Evolutionary conservation across 176 grass and related monocot species (phyloP).

Genomic region (Aegilops bicornis): DNA sequence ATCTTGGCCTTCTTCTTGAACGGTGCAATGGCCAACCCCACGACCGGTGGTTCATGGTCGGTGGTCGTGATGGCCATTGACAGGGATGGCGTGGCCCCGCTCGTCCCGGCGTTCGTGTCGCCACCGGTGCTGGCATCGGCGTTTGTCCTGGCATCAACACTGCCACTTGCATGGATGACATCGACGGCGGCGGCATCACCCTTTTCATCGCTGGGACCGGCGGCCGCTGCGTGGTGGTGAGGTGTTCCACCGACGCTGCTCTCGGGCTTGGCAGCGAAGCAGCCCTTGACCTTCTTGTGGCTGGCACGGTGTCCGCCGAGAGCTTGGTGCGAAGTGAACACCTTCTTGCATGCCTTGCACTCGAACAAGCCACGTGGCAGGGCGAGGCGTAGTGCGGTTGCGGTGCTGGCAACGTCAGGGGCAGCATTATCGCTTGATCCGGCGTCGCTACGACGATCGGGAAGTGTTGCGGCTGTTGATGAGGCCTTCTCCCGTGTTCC

Average conservation of each 20-base stretch:
- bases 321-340: conserved; percentile 91
- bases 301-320: conserved; percentile 86
- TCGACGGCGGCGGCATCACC: background rate
- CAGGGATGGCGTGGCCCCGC: background rate
- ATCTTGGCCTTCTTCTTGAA: conserved; percentile 76
- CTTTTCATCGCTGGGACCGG: background rate
- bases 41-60: conserved; percentile 1
- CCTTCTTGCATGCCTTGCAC: conserved; percentile 93
- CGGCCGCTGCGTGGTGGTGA: background rate
- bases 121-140: background rate
- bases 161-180: background rate
- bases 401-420: background rate
- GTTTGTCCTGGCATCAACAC: background rate
- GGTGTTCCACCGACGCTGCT: background rate
- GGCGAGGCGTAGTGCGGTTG: conserved; percentile 7
- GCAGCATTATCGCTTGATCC: background rate
- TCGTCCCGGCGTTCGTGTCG: background rate
- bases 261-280: conserved; percentile 50
- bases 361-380: conserved; percentile 56
- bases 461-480: conserved; percentile 16
- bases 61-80: conserved; percentile 41
- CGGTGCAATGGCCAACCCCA: background rate
- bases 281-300: conserved; percentile 92
- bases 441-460: conserved; percentile 20
- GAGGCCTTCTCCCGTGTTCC: conserved; percentile 20